Base-by-base conservation (phyloP, 2,329 filamentous ascomycete species). In the Didymella lethalis region DNA sequence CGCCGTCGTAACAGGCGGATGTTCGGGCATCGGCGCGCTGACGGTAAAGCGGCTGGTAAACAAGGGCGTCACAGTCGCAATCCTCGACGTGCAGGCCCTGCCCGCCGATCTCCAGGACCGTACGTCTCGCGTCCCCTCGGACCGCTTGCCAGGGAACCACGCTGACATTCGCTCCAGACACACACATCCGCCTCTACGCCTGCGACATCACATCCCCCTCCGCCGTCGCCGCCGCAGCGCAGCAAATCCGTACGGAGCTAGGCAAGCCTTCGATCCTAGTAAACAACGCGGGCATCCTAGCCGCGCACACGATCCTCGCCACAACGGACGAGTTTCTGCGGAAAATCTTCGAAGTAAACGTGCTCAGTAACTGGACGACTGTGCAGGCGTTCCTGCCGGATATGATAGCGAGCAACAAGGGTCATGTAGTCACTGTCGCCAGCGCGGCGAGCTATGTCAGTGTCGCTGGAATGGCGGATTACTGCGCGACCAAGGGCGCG, bases 361-460 rank as follows among this genome's bases (percentile, higher is more conserved):
- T 77, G n/a, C 63, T 77, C 5, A 73, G 69, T 50, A 73, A 78
- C 49, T 78, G 68, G 65, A 68, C 65, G n/a, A 75, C 71, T 0
- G 64, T 68, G 46, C 68, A 73, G 31, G 75, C 69, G 0, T 77
- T 78, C 57, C 57, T 78, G 7, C 76, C 76, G 2, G 66, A 67
- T 45, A 78, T 78, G 76, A 66, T 77, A 20, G 51, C 59, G 3
- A 51, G 64, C 18, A 72, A 77, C 55, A 80, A 68, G 70, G 85
- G 85, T 2, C 85, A 87, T 61, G 76, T 87, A 29, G 77, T 88
- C 11, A 85, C 83, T 0, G 78, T 87, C 14, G 84, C 85, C 2
- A 84, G 81, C 57, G 77, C 82, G 66, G 83, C 83, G 10, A 82
- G 80, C 34, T 86, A 83, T 64, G 57, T 84, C 5, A 74, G 75